Base-by-base conservation (phyloP, 2,329 filamentous ascomycete species). In the Elsinoe necatrix region DNA sequence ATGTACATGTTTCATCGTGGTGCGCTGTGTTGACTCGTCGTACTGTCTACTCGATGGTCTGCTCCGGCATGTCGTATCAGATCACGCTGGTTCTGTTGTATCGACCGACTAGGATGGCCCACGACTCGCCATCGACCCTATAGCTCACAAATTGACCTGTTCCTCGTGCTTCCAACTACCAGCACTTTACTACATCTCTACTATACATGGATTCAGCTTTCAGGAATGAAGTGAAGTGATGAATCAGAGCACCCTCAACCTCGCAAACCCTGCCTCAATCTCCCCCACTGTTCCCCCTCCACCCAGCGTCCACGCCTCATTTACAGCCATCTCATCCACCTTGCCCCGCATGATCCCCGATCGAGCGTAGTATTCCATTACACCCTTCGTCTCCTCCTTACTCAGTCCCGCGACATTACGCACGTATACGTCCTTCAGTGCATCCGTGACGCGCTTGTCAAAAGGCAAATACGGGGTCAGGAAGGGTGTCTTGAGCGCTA, bases 321-420 rank as follows among this genome's bases (percentile, higher is more conserved):
- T 77, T 34, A 96, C 85, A 60, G 80, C 77, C 61, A 75, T 75
- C 66, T 91, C 84, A 65, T 87, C 84, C 51, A 96, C 78, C 45
- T 75, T 77, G 60, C 80, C 76, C 61, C 87, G 81, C 67, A 95
- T 69, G 68, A 95, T 77, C 11, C 92, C 93, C 69, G 89, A 95
- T 34, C 82, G 83, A 4, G 89, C 90, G 78, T 92, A 97, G 74
- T 96, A 97, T 75, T 96, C 90, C 83, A 97, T 85, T 63, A 95
- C 76, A 0, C 83, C 79, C 59, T 85, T 81, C 9, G 88, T 84
- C 73, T 97, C 92, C 1, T 78, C 73, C 71, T 85, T 87, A 64
- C 76, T 85, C 62, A 96, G 66, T 7, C 88, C 86, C 41, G 80
- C 77, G 18, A 95, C 67, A 18, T 80, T 77, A 63, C 77, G 70